Conservation (phyloP, 2,329 filamentous ascomycete species). For the Diaporthe vexans region DNA sequence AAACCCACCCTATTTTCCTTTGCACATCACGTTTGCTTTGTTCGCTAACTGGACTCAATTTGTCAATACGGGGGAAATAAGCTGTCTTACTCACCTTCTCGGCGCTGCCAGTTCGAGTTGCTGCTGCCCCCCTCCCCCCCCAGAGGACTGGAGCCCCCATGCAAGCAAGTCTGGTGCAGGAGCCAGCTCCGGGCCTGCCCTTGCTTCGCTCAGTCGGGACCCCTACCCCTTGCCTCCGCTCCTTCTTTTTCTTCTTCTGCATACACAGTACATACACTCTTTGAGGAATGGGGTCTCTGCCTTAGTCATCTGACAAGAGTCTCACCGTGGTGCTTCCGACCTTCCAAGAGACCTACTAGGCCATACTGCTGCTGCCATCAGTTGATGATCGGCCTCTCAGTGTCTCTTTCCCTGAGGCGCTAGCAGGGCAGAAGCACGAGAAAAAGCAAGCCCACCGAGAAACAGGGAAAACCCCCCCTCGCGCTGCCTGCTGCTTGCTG, state of each 20-base stretch:
- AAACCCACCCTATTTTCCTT: slow-evolving; percentile 14
- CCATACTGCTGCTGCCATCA: slow-evolving; percentile 15
- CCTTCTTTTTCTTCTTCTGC: not conserved
- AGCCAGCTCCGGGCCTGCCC: slow-evolving; percentile 8
- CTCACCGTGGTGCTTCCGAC: slow-evolving; percentile 29
- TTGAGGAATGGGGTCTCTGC: slow-evolving; percentile 23
- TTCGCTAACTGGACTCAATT: slow-evolving; percentile 21
- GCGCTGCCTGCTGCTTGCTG: not conserved
- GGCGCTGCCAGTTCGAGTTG: slow-evolving; percentile 27
- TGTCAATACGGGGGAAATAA: slow-evolving; percentile 33
- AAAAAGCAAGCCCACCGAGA: slow-evolving; percentile 32
- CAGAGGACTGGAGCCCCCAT: not conserved
- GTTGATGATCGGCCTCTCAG: slow-evolving; percentile 19
- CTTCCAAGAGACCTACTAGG: not conserved
- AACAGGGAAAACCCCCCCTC: slow-evolving; percentile 20
- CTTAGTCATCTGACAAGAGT: slow-evolving; percentile 30
- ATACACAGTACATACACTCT: slow-evolving; percentile 10
- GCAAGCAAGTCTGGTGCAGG: not conserved
- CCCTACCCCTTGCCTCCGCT: slow-evolving; percentile 26
- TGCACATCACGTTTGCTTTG: slow-evolving; percentile 31
- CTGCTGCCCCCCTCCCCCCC: not conserved
- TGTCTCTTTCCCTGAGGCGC: slow-evolving; percentile 28
- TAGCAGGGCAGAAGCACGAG: slow-evolving; percentile 19
- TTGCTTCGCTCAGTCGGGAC: slow-evolving; percentile 30
- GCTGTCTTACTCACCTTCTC: slow-evolving; percentile 31